These are phyloP conservation scores for Ormosia emarginata DNA, from an alignment of 306 rosid species.

Conservation along the genomic window DNA sequence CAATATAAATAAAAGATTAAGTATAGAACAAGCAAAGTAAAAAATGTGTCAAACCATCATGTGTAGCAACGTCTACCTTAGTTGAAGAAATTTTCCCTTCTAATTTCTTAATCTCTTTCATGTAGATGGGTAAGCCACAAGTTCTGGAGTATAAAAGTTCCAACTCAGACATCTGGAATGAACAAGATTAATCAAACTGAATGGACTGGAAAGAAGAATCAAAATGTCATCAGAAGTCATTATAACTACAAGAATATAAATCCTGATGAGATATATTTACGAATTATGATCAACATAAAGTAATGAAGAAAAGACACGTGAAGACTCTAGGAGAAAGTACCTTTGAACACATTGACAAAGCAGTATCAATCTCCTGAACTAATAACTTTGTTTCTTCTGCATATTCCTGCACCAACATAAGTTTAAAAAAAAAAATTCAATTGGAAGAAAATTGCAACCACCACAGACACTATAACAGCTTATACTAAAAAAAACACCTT, in stretches of 20 bases:
- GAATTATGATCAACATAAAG: not conserved
- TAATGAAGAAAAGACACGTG: not conserved
- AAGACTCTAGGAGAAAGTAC: constrained; percentile 35
- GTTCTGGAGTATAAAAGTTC: constrained; percentile 66
- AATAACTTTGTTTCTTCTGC: constrained; percentile 68
- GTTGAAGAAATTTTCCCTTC: constrained; percentile 48
- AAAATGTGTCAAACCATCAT: not conserved
- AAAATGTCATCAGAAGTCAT: not conserved
- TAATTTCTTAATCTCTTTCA: constrained; percentile 59
- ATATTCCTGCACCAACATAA: constrained; percentile 49
- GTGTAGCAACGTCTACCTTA: constrained; percentile 44
- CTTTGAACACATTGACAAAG: constrained; percentile 48
- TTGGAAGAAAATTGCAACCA: constrained; percentile 18
- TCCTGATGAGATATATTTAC: not conserved
- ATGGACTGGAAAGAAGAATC: constrained; percentile 34
- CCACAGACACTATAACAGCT: constrained; percentile 11
- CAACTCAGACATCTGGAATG: constrained; percentile 74
- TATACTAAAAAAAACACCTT: constrained; percentile 57
- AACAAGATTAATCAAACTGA: constrained; percentile 28
- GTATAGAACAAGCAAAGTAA: not conserved
- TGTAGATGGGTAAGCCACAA: constrained; percentile 55
- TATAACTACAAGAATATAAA: constrained; percentile 16
- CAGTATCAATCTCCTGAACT: constrained; percentile 49
- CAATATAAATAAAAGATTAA: not conserved
- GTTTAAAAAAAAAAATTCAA: not conserved